Evolutionary conservation across 768 basidiomycete genomes (phyloP).

Genomic region (Mycena albidolilacea): DNA sequence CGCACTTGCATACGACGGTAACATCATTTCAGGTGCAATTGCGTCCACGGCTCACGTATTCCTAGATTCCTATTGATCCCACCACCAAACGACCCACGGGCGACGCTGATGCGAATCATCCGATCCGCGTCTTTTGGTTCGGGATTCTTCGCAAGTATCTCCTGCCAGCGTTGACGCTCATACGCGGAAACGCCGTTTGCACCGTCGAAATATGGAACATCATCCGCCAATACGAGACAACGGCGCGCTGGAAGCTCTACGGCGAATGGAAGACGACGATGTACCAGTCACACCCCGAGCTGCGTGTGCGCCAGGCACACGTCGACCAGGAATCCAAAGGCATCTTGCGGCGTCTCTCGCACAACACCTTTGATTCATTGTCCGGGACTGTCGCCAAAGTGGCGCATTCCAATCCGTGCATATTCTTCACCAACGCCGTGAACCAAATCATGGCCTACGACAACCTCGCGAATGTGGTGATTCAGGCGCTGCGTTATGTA

Average conservation of each 20-base stretch:
- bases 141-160: slow-evolving; percentile 84
- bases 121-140: slow-evolving; percentile 87
- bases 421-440: slow-evolving; percentile 91
- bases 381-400: slow-evolving; percentile 93
- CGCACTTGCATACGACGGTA: slow-evolving; percentile 72
- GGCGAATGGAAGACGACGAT: slow-evolving; percentile 91
- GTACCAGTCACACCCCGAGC: slow-evolving; percentile 84
- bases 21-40: slow-evolving; percentile 30
- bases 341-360: slow-evolving; percentile 88
- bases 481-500: slow-evolving; percentile 90
- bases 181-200: slow-evolving; percentile 88
- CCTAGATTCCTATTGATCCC: slow-evolving; percentile 67
- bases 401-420: slow-evolving; percentile 94
- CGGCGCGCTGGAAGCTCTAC: slow-evolving; percentile 90
- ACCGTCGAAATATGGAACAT: slow-evolving; percentile 96
- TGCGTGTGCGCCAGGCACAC: slow-evolving; percentile 85
- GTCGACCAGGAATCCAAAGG: slow-evolving; percentile 92
- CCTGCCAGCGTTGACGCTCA: slow-evolving; percentile 89
- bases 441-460: slow-evolving; percentile 97
- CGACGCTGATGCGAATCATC: slow-evolving; percentile 69
- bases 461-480: slow-evolving; percentile 90
- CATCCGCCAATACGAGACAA: slow-evolving; percentile 82
- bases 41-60: slow-evolving; percentile 8
- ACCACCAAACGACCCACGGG: slow-evolving; percentile 71
- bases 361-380: slow-evolving; percentile 86